Evolutionary conservation across 2,329 filamentous ascomycete genomes (phyloP).

Genomic region (Aspergillus viridinutans): DNA sequence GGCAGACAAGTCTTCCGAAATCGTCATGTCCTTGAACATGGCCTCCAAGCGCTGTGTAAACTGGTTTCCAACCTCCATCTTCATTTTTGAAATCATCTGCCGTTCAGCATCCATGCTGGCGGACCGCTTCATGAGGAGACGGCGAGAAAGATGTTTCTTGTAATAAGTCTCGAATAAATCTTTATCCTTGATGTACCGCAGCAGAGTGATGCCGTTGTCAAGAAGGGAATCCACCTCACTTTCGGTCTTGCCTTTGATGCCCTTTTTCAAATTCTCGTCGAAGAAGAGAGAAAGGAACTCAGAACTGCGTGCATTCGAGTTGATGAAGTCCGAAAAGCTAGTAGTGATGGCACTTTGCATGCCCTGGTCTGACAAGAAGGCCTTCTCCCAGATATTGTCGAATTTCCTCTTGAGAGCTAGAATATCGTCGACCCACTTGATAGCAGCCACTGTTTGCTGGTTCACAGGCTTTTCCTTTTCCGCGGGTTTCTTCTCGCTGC

Average conservation of each 20-base stretch:
- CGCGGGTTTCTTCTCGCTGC: constrained; percentile 47
- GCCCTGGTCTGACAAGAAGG: constrained; percentile 70
- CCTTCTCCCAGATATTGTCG: constrained; percentile 68
- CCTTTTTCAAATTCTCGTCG: constrained; percentile 91
- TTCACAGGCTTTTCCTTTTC: constrained; percentile 56
- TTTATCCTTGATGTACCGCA: constrained; percentile 86
- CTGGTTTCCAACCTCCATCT: constrained; percentile 88
- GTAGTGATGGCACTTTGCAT: constrained; percentile 78
- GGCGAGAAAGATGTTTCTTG: constrained; percentile 89
- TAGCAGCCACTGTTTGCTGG: constrained; percentile 78
- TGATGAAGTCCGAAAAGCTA: constrained; percentile 92
- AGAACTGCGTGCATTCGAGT: constrained; percentile 75
- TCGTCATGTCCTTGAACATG: constrained; percentile 95
- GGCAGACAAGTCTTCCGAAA: constrained; percentile 76
- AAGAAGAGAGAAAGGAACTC: constrained; percentile 96
- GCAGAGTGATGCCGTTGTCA: constrained; percentile 82
- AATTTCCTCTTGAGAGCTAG: constrained; percentile 83
- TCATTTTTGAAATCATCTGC: constrained; percentile 95
- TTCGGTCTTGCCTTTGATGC: constrained; percentile 89
- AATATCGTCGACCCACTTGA: constrained; percentile 94
- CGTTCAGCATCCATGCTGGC: constrained; percentile 90
- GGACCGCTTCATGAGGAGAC: constrained; percentile 82
- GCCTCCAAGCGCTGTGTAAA: constrained; percentile 92
- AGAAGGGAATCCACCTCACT: constrained; percentile 76
- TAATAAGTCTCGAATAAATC: constrained; percentile 97